Percentiles rank a stretch among this genome's conserved stretches.
phyloP scores from a whole-genome alignment of 2,329 filamentous ascomycete species.

The Fusarium aywerte region DNA sequence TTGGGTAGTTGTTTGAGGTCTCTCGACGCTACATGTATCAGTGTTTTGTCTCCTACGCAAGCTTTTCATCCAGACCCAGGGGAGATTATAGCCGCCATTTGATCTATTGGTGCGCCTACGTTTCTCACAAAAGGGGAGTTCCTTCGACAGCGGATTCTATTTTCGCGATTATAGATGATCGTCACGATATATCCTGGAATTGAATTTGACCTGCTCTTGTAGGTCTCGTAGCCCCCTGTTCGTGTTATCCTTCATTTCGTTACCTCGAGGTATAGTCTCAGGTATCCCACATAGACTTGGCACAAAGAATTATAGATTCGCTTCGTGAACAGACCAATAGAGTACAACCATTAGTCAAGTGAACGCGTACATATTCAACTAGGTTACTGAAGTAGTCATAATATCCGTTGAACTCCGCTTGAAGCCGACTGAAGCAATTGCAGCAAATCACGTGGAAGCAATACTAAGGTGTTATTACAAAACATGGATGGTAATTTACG shows the following conservation, averaged over 20 bases:
- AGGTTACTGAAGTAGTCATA: not conserved
- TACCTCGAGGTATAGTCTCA: not conserved
- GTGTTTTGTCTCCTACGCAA: not conserved
- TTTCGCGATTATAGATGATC: not conserved
- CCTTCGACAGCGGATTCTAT: not conserved
- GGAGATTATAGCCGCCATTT: not conserved
- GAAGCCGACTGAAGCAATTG: not conserved
- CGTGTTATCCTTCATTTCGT: conserved; percentile 6
- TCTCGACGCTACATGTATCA: not conserved
- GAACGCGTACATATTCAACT: not conserved
- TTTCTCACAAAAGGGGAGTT: not conserved
- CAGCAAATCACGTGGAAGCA: not conserved
- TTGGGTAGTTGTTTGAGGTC: not conserved
- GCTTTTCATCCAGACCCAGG: not conserved
- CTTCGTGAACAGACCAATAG: not conserved
- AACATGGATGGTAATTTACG: not conserved
- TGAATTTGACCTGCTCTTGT: conserved; percentile 1
- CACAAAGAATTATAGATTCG: not conserved
- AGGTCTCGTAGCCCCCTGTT: not conserved
- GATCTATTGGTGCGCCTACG: not conserved
- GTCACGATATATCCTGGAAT: not conserved
- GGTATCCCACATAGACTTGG: not conserved
- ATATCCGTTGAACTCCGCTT: conserved; percentile 1
- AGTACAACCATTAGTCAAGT: not conserved
- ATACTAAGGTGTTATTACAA: not conserved